Conservation (phyloP, 2,329 filamentous ascomycete species). For the Didymella lethalis region DNA sequence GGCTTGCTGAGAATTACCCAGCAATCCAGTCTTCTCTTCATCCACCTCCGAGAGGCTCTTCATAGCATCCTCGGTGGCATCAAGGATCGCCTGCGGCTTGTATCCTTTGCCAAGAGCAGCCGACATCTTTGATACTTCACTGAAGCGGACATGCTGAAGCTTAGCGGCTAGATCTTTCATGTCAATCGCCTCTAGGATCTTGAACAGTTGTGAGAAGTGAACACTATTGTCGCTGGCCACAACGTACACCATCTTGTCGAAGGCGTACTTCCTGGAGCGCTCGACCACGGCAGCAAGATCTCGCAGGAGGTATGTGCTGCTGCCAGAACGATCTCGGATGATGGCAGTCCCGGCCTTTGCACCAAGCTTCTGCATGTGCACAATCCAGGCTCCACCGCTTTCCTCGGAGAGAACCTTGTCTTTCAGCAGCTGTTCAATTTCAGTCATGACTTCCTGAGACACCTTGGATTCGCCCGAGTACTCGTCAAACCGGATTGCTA, state of each 20-base stretch:
- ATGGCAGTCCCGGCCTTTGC: slow-evolving; percentile 76
- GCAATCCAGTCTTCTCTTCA: slow-evolving; percentile 27
- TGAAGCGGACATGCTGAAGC: slow-evolving; percentile 79
- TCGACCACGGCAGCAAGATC: slow-evolving; percentile 78
- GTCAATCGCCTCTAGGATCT: slow-evolving; percentile 76
- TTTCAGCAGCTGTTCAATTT: slow-evolving; percentile 67
- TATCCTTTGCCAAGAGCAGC: slow-evolving; percentile 67
- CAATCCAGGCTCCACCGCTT: slow-evolving; percentile 74
- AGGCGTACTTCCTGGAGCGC: slow-evolving; percentile 67
- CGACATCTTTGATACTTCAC: slow-evolving; percentile 63
- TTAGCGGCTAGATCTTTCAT: slow-evolving; percentile 72
- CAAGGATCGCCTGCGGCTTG: slow-evolving; percentile 72
- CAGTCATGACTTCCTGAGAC: slow-evolving; percentile 70
- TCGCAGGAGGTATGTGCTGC: slow-evolving; percentile 78
- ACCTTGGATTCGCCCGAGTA: slow-evolving; percentile 80
- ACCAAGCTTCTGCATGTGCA: slow-evolving; percentile 75
- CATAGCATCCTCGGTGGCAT: slow-evolving; percentile 43
- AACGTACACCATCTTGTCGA: slow-evolving; percentile 83
- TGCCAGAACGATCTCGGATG: slow-evolving; percentile 76
- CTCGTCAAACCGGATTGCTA: slow-evolving; percentile 76
- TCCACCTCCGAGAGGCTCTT: slow-evolving; percentile 26
- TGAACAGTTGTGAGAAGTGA: slow-evolving; percentile 77
- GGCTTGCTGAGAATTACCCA: slow-evolving; percentile 27
- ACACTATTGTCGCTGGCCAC: slow-evolving; percentile 76
- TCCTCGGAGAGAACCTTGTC: slow-evolving; percentile 72